Evolutionary conservation across 176 grass and related monocot genomes (phyloP), one percentile per base, ranked within the genome.

Genomic region (Elaeis guineensis): DNA sequence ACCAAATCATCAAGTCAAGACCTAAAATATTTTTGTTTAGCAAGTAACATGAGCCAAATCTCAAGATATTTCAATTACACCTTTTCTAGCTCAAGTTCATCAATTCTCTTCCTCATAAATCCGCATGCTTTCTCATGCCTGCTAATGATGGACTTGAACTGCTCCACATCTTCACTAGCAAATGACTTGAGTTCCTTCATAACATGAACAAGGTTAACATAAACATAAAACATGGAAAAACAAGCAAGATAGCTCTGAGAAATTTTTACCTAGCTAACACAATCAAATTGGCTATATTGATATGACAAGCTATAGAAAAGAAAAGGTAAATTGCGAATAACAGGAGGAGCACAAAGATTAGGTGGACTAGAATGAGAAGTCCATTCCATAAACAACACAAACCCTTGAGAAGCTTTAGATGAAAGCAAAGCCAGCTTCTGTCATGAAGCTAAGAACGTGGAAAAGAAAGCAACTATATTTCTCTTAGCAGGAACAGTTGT

Each of bases 51-150:
- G 3, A 64, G 9, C 9, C 54, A 56, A 39, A 17, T 68, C 1
- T 56, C 20, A 6, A 21, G 52, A 55, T 9, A 55, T 51, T 64
- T 16, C 14, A 62, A 61, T 49, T 65, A 52, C 73, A 95, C 90
- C 83, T 95, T 95, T 53, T 95, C 90, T 55, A 55, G 22, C 67
- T 90, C 77, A 79, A 87, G 60, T 80, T 86, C 82, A 67, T 69
- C 62, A 79, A 69, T 62, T 67, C 66, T 90, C 35, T 80, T 65
- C 48, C 55, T 75, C 64, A 81, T 65, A 35, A 23, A 66, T 53
- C 64, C 74, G 24, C 59, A 75, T 54, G 79, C 23, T 77, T 81
- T 75, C 61, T 84, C 65, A 73, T 79, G 72, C 65, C 79, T 74
- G 50, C 65, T 69, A 29, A 82, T 68, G 23, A 84, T 39, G 51